Percentiles rank a stretch among this genome's conserved stretches.
These are phyloP conservation scores for Dicorynia guianensis DNA, from an alignment of 306 rosid genomes.

Conservation along the genomic window DNA sequence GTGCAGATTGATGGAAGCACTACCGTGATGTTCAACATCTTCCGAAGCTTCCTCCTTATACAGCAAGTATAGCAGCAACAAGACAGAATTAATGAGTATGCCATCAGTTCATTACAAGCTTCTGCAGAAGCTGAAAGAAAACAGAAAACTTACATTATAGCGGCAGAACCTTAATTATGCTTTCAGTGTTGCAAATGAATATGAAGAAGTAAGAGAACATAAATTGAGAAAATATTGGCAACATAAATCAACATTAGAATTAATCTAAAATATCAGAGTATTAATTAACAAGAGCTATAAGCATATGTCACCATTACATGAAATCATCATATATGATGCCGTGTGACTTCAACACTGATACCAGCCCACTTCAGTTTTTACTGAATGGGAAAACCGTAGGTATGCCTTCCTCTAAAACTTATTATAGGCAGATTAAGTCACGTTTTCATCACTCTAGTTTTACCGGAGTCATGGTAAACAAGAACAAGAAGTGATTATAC, in stretches of 20 bases:
- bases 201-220: conserved; percentile 10
- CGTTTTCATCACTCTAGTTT: conserved; percentile 18
- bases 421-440: conserved; percentile 3
- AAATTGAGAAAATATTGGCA: conserved; percentile 1
- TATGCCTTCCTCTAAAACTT: conserved; percentile 6
- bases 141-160: conserved; percentile 33
- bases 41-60: conserved; percentile 91
- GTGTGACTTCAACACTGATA: conserved; percentile 15
- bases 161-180: conserved; percentile 19
- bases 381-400: conserved; percentile 17
- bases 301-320: not conserved
- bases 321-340: not conserved
- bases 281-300: too few species aligned
- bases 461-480: conserved; percentile 21
- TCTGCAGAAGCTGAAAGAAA: conserved; percentile 75
- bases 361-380: conserved; percentile 7
- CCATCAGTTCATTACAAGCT: conserved; percentile 95
- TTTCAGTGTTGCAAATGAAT: conserved; percentile 27
- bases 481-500: not conserved
- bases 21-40: conserved; percentile 88
- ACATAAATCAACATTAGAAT: not conserved
- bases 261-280: conserved; percentile 10
- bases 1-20: conserved; percentile 34
- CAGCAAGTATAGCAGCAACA: conserved; percentile 98
- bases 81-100: conserved; percentile 84